phyloP scores from a whole-genome alignment of 371 early-diverging fungal species.

The Nematocida parisii region DNA sequence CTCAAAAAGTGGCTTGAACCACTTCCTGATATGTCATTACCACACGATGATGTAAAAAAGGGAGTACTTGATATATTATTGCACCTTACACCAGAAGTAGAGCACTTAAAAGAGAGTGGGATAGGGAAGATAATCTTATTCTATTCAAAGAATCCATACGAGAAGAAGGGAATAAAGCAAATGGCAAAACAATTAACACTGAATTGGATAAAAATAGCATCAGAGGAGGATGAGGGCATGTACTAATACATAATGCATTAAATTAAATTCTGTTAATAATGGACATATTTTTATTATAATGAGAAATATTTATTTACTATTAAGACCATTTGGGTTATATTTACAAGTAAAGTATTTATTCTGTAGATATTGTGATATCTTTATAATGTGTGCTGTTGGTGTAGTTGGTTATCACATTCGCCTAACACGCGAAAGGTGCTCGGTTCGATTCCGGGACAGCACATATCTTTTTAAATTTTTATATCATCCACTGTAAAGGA shows the following conservation, averaged over 20 bases:
- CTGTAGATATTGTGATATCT: no score
- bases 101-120: constrained; percentile 79
- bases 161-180: constrained; percentile 74
- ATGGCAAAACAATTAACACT: constrained; percentile 77
- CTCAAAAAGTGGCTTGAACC: constrained; percentile 91
- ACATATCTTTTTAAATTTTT: constrained; percentile 61
- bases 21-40: constrained; percentile 83
- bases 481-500: not conserved
- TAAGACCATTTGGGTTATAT: no score
- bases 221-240: constrained; percentile 7
- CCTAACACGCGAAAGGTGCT: constrained; percentile 82
- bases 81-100: constrained; percentile 77
- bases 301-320: not conserved
- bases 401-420: constrained; percentile 84
- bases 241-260: not conserved
- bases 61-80: constrained; percentile 76
- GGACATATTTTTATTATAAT: not conserved
- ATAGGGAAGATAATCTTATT: constrained; percentile 87
- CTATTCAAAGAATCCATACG: constrained; percentile 81
- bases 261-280: not conserved
- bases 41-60: constrained; percentile 81
- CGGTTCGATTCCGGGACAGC: constrained; percentile 75
- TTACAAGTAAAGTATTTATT: no score
- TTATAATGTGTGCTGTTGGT: constrained; percentile 73
- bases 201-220: constrained; percentile 64